Conservation (phyloP, 495 filamentous ascomycete genomes). For the Tuber aestivum region DNA sequence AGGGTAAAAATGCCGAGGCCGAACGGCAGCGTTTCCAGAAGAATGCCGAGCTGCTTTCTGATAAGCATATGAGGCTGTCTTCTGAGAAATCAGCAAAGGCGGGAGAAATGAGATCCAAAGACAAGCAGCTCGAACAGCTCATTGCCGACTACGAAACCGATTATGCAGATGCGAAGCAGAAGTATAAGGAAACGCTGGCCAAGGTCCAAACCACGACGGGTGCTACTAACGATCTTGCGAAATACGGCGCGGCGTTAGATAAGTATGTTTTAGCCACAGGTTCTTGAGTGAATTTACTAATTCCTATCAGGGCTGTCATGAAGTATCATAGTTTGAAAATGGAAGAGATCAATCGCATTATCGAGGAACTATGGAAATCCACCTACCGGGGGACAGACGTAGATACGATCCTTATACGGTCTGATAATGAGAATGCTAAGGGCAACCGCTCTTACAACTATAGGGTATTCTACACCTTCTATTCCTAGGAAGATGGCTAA, state of each 20-base stretch:
- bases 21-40: conserved; percentile 67
- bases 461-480: conserved; percentile 54
- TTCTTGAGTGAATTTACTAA: conserved; percentile 7
- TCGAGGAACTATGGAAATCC: conserved; percentile 90
- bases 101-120: conserved; percentile 72
- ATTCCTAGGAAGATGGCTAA: conserved; percentile 10
- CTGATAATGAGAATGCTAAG: conserved; percentile 69
- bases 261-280: conserved; percentile 46
- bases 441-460: conserved; percentile 91
- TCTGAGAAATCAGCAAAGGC: conserved; percentile 55
- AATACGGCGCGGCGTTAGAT: conserved; percentile 74
- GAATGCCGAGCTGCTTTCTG: conserved; percentile 60
- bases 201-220: conserved; percentile 89
- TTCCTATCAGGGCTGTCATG: conserved; percentile 68
- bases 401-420: conserved; percentile 90
- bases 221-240: conserved; percentile 79
- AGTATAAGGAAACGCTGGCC: conserved; percentile 83
- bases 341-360: conserved; percentile 94
- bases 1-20: conserved; percentile 71
- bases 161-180: conserved; percentile 72
- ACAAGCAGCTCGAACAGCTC: conserved; percentile 64
- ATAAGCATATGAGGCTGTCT: conserved; percentile 55
- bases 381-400: conserved; percentile 98
- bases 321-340: conserved; percentile 91
- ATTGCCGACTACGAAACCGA: conserved; percentile 74